These are phyloP conservation scores for Xylaria sp. DNA, from an alignment of 2,329 filamentous ascomycete genomes.

Conservation along the genomic window DNA sequence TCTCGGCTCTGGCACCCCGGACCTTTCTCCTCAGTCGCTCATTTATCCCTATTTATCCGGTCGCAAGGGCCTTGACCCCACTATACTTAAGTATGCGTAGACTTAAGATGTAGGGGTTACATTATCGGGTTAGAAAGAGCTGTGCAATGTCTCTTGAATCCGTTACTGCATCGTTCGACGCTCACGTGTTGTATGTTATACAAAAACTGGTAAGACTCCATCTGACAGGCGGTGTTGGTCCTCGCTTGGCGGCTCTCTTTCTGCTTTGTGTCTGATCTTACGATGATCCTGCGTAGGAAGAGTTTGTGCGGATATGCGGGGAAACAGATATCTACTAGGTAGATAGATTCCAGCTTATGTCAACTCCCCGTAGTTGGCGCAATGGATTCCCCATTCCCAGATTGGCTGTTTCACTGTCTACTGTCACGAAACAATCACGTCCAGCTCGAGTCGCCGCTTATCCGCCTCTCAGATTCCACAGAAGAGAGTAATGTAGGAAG, in stretches of 20 bases:
- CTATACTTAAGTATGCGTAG: background rate
- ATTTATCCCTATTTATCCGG: slow-evolving; percentile 55
- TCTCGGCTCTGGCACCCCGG: background rate
- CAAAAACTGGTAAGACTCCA: background rate
- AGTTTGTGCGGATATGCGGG: background rate
- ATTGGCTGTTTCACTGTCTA: no score
- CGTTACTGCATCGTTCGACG: background rate
- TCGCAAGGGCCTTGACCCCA: slow-evolving; percentile 35
- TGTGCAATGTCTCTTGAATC: background rate
- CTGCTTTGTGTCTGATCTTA: background rate
- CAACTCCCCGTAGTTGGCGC: no score
- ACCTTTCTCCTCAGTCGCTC: slow-evolving; percentile 27
- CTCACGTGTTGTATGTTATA: background rate
- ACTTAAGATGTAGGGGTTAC: background rate
- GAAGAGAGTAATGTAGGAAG: background rate
- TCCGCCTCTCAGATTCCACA: background rate
- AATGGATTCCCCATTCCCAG: no score
- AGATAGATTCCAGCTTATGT: background rate
- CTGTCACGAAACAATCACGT: no score
- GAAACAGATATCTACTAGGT: background rate
- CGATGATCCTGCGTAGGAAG: background rate
- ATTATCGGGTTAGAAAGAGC: background rate
- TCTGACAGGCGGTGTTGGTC: background rate
- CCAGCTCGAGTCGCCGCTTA: background rate
- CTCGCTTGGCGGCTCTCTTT: no score